Evolutionary conservation across 768 basidiomycete genomes (phyloP), one percentile per base, ranked within the genome.

Genomic region (Rhodosporidiobolus odoratus): DNA sequence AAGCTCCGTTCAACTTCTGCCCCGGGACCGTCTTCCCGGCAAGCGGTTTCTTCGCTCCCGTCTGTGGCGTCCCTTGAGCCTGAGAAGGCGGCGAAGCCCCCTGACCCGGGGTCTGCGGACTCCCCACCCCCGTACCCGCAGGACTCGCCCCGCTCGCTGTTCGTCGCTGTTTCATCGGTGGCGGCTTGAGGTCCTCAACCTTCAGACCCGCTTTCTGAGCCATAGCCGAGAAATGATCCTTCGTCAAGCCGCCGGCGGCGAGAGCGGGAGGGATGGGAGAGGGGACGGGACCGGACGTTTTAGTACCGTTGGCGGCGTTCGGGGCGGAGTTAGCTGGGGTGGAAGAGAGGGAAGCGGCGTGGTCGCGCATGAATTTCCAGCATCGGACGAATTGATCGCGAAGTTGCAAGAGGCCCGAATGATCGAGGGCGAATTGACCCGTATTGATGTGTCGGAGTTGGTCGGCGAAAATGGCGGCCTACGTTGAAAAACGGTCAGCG

Each of bases 381-480:
- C 69, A 72, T 3, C 74, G 66, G 34, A 67, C 62, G 64, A 75
- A 72, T 60, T 75, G 72, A 48, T 71, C 72, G 48, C 69, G 66
- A 25, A 76, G 72, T 35, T 66, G 62, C 13, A 60, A 53, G 38
- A 76, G 67, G 8, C 69, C 76, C 12, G 57, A 25, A 9, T 72
- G 38, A 43, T 70, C 65, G 66, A 76, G 69, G 2, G 70, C 74
- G 52, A 73, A 76, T 38, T 75, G 69, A n/a, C 59, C 54, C 12
- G 40, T 50, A 5, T 32, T 32, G 45, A 76, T 54, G 56, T 68
- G 41, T 16, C 53, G 41, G 3, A 76, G 21, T 35, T 76, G 76
- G 40, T 76, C 76, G 23, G 62, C 58, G 65, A 75, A 76, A 48
- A 76, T 68, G n/a, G 52, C 64, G 16, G 71, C 48, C 76, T 76